Percentiles rank a stretch among this genome's conserved stretches.
Evolutionary conservation across 2,329 filamentous ascomycete species (phyloP).

Genomic region (Fusarium aywerte): DNA sequence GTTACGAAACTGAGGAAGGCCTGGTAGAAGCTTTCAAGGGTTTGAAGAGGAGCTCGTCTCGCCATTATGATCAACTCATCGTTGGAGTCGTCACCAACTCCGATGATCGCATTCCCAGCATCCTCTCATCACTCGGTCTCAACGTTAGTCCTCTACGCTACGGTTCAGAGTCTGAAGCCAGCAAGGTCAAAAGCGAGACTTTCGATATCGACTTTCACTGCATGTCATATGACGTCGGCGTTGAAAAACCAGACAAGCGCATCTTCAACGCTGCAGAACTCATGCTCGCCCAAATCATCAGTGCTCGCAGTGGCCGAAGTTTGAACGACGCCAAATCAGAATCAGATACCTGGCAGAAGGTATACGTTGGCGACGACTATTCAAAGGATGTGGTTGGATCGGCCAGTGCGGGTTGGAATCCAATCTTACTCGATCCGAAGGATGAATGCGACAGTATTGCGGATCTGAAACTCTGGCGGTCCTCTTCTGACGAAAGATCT

Average conservation of each 20-base stretch:
- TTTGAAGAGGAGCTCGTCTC: background rate
- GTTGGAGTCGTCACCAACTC: constrained; percentile 39
- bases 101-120: constrained; percentile 37
- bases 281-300: constrained; percentile 47
- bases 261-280: constrained; percentile 67
- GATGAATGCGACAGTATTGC: constrained; percentile 7
- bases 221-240: constrained; percentile 71
- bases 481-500: accelerated
- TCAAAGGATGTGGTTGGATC: constrained; percentile 35
- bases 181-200: accelerated
- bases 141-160: constrained; percentile 32
- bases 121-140: constrained; percentile 32
- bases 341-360: constrained; percentile 8
- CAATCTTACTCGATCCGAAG: constrained; percentile 25
- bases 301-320: constrained; percentile 1
- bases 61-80: constrained; percentile 18
- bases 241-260: constrained; percentile 65
- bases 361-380: constrained; percentile 37
- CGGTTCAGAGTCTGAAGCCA: background rate
- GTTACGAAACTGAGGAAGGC: constrained; percentile 15
- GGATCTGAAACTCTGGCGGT: constrained; percentile 3
- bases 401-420: constrained; percentile 24
- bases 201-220: constrained; percentile 38
- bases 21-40: constrained; percentile 12
- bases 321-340: background rate